phyloP scores from a whole-genome alignment of 139 green algal species.

The Edaphochlamys debaryana region DNA sequence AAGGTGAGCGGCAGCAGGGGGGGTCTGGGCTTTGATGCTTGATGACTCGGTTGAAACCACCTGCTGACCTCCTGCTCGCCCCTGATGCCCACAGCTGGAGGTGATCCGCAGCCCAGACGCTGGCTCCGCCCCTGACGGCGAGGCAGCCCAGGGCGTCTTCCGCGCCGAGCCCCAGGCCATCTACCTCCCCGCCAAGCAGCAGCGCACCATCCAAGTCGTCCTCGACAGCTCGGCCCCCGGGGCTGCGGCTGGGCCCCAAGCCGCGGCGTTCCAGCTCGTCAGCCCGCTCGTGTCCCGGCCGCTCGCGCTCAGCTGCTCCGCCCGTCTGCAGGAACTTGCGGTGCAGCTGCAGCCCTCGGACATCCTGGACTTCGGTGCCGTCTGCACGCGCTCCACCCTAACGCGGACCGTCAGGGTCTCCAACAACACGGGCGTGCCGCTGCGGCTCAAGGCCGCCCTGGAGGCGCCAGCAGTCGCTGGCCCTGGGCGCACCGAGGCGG shows the following conservation, averaged over 20 bases:
- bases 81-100: no score
- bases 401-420: neutral
- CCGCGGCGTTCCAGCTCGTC: neutral
- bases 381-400: neutral
- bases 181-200: neutral
- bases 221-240: neutral
- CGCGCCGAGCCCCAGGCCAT: neutral
- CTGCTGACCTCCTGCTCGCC: no score
- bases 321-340: constrained; percentile 24
- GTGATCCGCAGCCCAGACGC: no score
- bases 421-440: constrained; percentile 39
- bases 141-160: neutral
- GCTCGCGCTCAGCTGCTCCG: neutral
- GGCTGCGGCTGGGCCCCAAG: neutral
- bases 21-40: no score
- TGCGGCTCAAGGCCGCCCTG: constrained; percentile 30
- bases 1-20: no score
- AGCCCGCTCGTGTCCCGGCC: neutral
- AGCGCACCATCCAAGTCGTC: no score
- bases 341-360: constrained; percentile 6
- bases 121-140: no score
- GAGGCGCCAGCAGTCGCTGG: neutral
- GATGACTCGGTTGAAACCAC: no score
- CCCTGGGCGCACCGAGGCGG: no score
- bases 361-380: constrained; percentile 10